Percentiles rank a stretch among this genome's conserved stretches.
Conservation (phyloP, 257 asterid species). For the Solanum paucissectum region DNA sequence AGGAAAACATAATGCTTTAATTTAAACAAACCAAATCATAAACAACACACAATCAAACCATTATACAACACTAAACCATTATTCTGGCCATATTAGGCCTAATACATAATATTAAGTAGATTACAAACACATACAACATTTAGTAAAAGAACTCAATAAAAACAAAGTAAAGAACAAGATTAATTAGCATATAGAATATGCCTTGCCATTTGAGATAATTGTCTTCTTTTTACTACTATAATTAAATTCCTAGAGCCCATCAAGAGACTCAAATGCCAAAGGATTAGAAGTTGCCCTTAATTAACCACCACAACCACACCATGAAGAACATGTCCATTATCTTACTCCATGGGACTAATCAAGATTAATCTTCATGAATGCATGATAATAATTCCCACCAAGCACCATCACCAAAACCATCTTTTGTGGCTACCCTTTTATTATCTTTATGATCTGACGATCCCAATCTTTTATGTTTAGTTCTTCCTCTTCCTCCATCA, state of each 20-base stretch:
- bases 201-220: background rate
- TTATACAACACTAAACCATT: background rate
- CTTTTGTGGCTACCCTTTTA: background rate
- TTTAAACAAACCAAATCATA: too few relatives aligned
- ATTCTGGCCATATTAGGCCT: background rate
- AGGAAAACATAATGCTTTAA: too few relatives aligned
- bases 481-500: background rate
- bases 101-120: background rate
- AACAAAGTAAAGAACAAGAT: background rate
- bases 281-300: slow-evolving; percentile 76
- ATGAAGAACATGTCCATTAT: background rate
- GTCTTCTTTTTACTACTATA: background rate
- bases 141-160: background rate
- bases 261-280: slow-evolving; percentile 50
- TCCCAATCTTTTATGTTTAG: background rate
- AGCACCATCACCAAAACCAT: background rate
- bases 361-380: slow-evolving; percentile 6
- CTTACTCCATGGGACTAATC: background rate
- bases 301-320: background rate
- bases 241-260: background rate
- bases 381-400: slow-evolving; percentile 2
- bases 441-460: background rate
- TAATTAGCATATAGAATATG: slow-evolving; percentile 3
- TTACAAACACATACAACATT: background rate
- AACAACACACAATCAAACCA: background rate